Evolutionary conservation across 192 early-diverging fungal genomes (phyloP).

Genomic region (Entomortierella chlamydospora): DNA sequence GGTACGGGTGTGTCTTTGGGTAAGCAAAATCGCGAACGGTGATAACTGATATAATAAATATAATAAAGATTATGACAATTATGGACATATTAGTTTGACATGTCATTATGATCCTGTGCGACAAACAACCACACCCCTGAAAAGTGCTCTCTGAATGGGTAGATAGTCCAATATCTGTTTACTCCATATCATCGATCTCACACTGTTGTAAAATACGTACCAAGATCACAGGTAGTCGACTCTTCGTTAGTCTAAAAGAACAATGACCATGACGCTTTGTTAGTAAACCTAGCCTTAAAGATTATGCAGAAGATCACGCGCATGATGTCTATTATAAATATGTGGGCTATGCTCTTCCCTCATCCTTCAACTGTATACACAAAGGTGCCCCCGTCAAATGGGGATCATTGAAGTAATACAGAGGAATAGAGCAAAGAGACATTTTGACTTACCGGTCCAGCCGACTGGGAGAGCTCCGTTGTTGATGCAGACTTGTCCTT

Average conservation of each 20-base stretch:
- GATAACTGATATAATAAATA: conserved; percentile 29
- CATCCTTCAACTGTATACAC: not conserved
- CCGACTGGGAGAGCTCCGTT: conserved; percentile 12
- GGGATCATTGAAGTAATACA: no score
- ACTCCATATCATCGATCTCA: not conserved
- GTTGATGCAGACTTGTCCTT: not conserved
- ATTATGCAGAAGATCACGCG: not conserved
- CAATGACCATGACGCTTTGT: not conserved
- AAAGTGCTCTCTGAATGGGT: no score
- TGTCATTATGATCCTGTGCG: not conserved
- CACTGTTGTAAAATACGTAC: conserved; percentile 6
- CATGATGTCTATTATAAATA: no score
- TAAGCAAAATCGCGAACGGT: conserved; percentile 62
- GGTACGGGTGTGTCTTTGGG: conserved; percentile 48
- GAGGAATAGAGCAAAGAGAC: no score
- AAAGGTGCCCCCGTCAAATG: not conserved
- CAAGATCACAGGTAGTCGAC: conserved; percentile 16
- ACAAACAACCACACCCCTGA: conserved; percentile 27
- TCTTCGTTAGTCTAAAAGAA: conserved; percentile 8
- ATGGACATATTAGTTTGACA: not conserved
- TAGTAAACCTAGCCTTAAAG: not conserved
- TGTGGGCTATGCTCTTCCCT: no score
- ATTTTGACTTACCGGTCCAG: conserved; percentile 36
- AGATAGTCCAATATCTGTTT: not conserved
- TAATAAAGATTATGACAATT: not conserved